phyloP scores from a whole-genome alignment of 2,329 filamentous ascomycete species.

The Aspergillus viridinutans region DNA sequence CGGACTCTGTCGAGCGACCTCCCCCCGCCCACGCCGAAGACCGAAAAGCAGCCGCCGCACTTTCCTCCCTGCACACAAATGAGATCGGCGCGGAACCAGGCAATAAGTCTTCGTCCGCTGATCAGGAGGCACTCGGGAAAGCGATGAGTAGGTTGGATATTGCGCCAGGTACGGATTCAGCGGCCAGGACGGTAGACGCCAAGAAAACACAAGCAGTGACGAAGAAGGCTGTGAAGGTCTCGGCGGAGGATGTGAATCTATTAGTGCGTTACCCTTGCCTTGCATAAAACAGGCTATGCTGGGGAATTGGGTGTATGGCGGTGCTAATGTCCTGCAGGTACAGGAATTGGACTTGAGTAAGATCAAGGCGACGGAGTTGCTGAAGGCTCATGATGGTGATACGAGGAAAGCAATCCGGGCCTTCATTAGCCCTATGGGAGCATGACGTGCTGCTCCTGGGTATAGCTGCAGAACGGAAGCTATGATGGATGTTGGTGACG shows the following conservation, averaged over 20 bases:
- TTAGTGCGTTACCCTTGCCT: constrained; percentile 35
- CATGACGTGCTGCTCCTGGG: constrained; percentile 3
- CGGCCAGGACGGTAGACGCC: constrained; percentile 18
- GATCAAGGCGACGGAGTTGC: constrained; percentile 44
- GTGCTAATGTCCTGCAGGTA: constrained; percentile 24
- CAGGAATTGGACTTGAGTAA: constrained; percentile 46
- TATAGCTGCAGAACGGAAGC: background rate
- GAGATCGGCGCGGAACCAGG: constrained; percentile 35
- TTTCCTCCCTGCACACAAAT: constrained; percentile 44
- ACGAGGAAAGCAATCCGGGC: constrained; percentile 38
- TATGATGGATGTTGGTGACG: background rate
- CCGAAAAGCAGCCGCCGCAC: constrained; percentile 48
- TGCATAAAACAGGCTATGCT: background rate
- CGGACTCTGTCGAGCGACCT: constrained; percentile 28
- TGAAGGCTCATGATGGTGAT: constrained; percentile 46
- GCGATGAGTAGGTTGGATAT: constrained; percentile 49
- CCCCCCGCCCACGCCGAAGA: constrained; percentile 46
- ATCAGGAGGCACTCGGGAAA: constrained; percentile 48
- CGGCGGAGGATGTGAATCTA: constrained; percentile 43
- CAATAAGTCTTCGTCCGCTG: constrained; percentile 32
- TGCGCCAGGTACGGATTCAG: constrained; percentile 26
- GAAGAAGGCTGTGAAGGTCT: constrained; percentile 44
- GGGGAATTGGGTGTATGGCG: background rate
- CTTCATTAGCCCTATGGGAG: constrained; percentile 32
- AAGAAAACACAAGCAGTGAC: constrained; percentile 30